Evolutionary conservation across 1,284 basidiomycete genomes (phyloP).

Genomic region (Moesziomyces globuligerus): DNA sequence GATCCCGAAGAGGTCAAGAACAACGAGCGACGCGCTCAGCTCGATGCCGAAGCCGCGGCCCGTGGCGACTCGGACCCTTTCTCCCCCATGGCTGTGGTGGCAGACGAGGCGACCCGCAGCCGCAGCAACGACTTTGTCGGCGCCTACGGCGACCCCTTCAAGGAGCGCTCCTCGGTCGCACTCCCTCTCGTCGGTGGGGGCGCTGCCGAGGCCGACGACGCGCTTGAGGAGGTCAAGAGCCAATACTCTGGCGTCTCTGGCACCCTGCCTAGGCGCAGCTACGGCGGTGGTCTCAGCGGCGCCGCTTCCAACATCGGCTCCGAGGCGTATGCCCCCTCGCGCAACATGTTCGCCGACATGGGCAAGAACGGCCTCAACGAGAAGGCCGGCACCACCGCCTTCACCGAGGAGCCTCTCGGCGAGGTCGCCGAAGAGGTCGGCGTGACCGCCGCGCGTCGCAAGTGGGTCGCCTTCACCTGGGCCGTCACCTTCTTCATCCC

Average conservation of each 20-base stretch:
- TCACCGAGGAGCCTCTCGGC: constrained; percentile 50
- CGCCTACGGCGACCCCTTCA: constrained; percentile 64
- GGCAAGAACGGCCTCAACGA: constrained; percentile 71
- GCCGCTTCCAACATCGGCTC: constrained; percentile 49
- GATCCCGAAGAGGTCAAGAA: constrained; percentile 73
- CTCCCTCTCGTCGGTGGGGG: constrained; percentile 74
- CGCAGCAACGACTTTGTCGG: constrained; percentile 54
- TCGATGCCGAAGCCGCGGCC: constrained; percentile 75
- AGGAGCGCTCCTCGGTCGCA: constrained; percentile 69
- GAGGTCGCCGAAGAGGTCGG: constrained; percentile 88
- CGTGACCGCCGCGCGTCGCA: constrained; percentile 79
- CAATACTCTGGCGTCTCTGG: constrained; percentile 45
- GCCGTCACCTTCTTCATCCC: constrained; percentile 93
- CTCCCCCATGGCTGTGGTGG: constrained; percentile 70
- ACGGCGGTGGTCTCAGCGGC: constrained; percentile 34
- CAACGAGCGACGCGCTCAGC: constrained; percentile 72
- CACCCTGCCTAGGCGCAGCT: constrained; percentile 35
- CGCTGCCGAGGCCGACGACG: constrained; percentile 19
- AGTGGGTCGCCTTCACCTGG: constrained; percentile 90
- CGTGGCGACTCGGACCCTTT: constrained; percentile 70
- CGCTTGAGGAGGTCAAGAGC: constrained; percentile 56
- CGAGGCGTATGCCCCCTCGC: constrained; percentile 80
- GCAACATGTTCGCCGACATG: constrained; percentile 88
- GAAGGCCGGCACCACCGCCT: constrained; percentile 49
- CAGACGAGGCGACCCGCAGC: constrained; percentile 67